Evolutionary conservation across 352 stramenopile genomes (phyloP), one percentile per base, ranked within the genome.

Genomic region (Elongisporangium anandrum): DNA sequence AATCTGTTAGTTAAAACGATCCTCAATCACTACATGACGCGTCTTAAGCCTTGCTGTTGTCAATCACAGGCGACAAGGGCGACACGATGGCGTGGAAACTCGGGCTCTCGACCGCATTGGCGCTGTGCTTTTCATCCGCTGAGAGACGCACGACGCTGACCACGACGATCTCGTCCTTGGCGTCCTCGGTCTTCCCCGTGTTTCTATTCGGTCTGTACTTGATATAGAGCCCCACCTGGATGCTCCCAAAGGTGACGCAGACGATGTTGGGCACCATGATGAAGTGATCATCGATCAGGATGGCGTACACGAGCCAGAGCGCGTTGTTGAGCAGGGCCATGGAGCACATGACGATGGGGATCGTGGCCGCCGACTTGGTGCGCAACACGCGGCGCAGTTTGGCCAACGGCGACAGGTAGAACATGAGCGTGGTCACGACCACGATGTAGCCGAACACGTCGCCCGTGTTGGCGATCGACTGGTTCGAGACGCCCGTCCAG

Each of bases 321-420:
- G 51, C 64, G 60, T 81, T 85, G 61, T 85, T 89, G 56, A 76
- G 9, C n/a, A 66, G 63, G 26, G 73, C 77, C 38, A 78, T 78
- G 26, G 60, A 20, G 34, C 76, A 71, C 68, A 91, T 69, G 24
- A 66, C 63, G 56, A 89, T 79, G 10, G 72, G 74, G 52, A 91
- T 70, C 17, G 73, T 85, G n/a, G 63, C 61, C 34, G 75, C 69
- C 16, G 70, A 77, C 60, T 83, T 84, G 62, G 66, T 77, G 13
- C 57, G 56, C 16, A 91, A 8, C n/a, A 89, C 81, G 4, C 72
- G 55, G 49, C 64, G 69, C 48, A 91, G 65, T 0, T 63, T 83
- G 50, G 66, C 75, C 24, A 91, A 66, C 2, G 81, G 81, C 5
- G 81, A 87, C 34, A 73, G 64, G 63, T 87, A 90, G 53, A 88